A percentile compares a stretch with the other conserved stretches of the same genome.
These are phyloP conservation scores for Cladophialophora bantiana DNA, from an alignment of 2,329 filamentous ascomycete species.

Conservation along the genomic window DNA sequence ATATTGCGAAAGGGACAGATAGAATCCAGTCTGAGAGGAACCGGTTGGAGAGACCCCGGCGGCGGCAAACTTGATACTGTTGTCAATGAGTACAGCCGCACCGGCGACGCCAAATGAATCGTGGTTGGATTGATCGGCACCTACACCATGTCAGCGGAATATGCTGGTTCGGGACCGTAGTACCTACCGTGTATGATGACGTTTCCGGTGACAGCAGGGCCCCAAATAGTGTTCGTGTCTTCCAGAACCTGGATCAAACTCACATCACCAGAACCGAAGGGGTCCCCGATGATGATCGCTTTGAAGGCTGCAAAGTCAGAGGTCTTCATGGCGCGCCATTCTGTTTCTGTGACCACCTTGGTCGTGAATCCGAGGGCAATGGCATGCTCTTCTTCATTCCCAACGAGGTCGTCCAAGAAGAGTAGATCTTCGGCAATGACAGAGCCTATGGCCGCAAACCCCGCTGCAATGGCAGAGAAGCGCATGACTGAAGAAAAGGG, in stretches of 20 bases:
- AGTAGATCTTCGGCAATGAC: conserved; percentile 7
- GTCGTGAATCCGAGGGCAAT: conserved; percentile 5
- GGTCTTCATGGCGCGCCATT: conserved; percentile 43
- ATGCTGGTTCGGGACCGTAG: background rate
- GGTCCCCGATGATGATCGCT: conserved; percentile 7
- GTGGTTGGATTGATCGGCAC: conserved; percentile 13
- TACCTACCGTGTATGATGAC: conserved; percentile 8
- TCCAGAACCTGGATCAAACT: conserved; percentile 6
- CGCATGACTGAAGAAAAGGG: background rate
- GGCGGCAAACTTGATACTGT: conserved; percentile 16
- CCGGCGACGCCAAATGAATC: background rate
- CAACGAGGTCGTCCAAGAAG: conserved; percentile 1
- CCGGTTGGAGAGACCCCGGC: background rate
- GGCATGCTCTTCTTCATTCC: conserved; percentile 3
- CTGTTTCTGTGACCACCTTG: conserved; percentile 44
- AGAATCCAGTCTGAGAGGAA: conserved; percentile 13
- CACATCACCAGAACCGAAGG: background rate
- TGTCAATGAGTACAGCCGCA: conserved; percentile 6
- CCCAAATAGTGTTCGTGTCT: conserved; percentile 15
- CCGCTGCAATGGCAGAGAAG: background rate
- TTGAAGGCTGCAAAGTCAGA: conserved; percentile 36
- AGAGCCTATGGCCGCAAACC: background rate
- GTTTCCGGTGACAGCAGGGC: conserved; percentile 14
- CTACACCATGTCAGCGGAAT: conserved; percentile 2
- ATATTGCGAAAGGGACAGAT: conserved; percentile 6